A percentile compares a stretch with the other conserved stretches of the same genome.
Conservation (phyloP, 768 basidiomycete species). For the Naganishia randhawae region DNA sequence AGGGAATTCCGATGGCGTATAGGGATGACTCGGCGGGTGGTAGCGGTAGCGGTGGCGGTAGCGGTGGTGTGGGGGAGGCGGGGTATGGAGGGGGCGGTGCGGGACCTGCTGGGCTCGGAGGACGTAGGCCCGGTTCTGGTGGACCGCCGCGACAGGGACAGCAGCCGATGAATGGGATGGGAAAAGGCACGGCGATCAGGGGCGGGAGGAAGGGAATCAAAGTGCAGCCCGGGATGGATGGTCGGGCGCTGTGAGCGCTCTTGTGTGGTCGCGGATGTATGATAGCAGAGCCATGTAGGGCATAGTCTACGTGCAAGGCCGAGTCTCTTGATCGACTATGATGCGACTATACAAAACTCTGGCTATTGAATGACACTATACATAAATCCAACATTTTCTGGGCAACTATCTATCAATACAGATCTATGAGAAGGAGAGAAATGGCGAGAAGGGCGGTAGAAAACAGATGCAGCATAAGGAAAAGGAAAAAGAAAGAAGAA, state of each 20-base stretch:
- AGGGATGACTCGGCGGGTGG: not conserved
- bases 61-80: not conserved
- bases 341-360: no score
- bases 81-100: conserved; percentile 18
- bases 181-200: conserved; percentile 9
- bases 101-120: not conserved
- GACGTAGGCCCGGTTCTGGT: not conserved
- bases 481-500: no score
- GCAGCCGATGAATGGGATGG: conserved; percentile 14
- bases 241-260: not conserved
- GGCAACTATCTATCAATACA: no score
- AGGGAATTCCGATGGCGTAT: conserved; percentile 16
- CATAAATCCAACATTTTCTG: no score
- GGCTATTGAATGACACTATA: no score
- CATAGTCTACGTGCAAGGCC: no score
- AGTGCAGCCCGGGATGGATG: conserved; percentile 7
- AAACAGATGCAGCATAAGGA: no score
- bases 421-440: no score
- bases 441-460: no score
- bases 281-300: no score
- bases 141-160: not conserved
- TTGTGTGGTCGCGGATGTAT: no score
- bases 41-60: not conserved
- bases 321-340: no score
- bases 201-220: conserved; percentile 16